Percentiles rank a stretch among this genome's conserved stretches.
Evolutionary conservation across 805 yeast species (phyloP).

Genomic region (Candida rishiriensis): DNA sequence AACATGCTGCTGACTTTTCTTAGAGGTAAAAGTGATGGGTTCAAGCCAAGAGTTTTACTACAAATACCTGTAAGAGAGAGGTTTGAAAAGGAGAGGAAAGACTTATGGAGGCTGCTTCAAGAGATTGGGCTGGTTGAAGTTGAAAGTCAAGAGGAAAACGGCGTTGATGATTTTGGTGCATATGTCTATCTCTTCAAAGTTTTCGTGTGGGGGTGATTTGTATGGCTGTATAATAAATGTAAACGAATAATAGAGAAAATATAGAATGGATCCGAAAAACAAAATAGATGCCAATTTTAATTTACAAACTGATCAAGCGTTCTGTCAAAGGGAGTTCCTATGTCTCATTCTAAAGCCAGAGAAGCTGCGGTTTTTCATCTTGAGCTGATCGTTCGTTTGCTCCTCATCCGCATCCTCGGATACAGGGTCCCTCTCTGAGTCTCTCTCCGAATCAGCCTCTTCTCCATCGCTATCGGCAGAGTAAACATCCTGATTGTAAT

Average conservation of each 20-base stretch:
- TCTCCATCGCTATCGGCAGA: background rate
- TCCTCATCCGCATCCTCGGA: too few relatives aligned
- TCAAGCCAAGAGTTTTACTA: conserved; percentile 42
- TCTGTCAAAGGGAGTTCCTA: too few relatives aligned
- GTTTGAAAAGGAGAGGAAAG: conserved; percentile 60
- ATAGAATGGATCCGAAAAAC: too few relatives aligned
- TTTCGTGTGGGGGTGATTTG: conserved; percentile 16
- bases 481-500: background rate
- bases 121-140: conserved; percentile 32
- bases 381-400: too few relatives aligned
- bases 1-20: conserved; percentile 52
- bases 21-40: conserved; percentile 9
- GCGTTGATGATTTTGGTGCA: conserved; percentile 83
- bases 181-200: conserved; percentile 52
- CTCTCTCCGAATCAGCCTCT: too few relatives aligned
- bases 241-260: too few relatives aligned
- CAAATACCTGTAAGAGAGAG: conserved; percentile 72
- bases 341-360: too few relatives aligned
- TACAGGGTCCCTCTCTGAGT: too few relatives aligned
- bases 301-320: too few relatives aligned
- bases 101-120: conserved; percentile 52
- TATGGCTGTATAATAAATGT: background rate
- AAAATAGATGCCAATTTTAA: too few relatives aligned
- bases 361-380: too few relatives aligned
- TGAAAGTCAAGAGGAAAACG: conserved; percentile 47